These are phyloP conservation scores for Diospyros kaki DNA, from an alignment of 148 eudicot genomes.

Conservation along the genomic window DNA sequence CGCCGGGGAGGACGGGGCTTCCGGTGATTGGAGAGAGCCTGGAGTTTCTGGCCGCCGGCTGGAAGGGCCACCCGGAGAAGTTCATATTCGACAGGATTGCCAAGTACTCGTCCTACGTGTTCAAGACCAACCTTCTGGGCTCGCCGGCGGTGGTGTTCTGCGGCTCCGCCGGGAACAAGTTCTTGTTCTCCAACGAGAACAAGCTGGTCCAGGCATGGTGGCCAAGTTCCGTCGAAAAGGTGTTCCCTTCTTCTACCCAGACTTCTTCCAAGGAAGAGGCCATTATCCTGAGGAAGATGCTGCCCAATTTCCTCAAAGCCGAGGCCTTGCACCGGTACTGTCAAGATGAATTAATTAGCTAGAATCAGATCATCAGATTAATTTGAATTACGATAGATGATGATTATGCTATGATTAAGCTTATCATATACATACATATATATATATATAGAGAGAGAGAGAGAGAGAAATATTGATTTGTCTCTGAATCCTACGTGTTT, in stretches of 20 bases:
- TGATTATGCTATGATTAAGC: too few relatives aligned
- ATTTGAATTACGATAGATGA: too few relatives aligned
- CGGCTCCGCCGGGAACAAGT: constrained; percentile 31
- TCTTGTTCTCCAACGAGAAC: constrained; percentile 42
- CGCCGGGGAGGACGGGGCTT: constrained; percentile 27
- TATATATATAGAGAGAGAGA: too few relatives aligned
- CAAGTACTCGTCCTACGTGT: constrained; percentile 10
- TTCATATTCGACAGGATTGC: constrained; percentile 15
- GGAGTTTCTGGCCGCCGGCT: constrained; percentile 18
- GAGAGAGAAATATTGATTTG: too few relatives aligned
- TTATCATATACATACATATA: too few relatives aligned
- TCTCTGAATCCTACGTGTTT: too few relatives aligned
- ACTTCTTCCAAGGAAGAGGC: not conserved
- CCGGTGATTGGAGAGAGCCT: constrained; percentile 34
- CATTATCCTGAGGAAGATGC: too few relatives aligned
- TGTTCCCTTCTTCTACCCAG: constrained; percentile 19
- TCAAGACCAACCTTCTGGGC: constrained; percentile 8
- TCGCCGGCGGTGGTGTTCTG: constrained; percentile 23
- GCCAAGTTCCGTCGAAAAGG: constrained; percentile 27
- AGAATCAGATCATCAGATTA: too few relatives aligned
- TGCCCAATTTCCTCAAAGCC: constrained; percentile 30
- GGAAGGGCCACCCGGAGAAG: constrained; percentile 28
- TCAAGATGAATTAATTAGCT: too few relatives aligned
- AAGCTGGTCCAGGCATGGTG: constrained; percentile 40
- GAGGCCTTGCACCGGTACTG: constrained; percentile 23